phyloP scores from a whole-genome alignment of 192 early-diverging fungal species.

The Coemansia umbellata region DNA sequence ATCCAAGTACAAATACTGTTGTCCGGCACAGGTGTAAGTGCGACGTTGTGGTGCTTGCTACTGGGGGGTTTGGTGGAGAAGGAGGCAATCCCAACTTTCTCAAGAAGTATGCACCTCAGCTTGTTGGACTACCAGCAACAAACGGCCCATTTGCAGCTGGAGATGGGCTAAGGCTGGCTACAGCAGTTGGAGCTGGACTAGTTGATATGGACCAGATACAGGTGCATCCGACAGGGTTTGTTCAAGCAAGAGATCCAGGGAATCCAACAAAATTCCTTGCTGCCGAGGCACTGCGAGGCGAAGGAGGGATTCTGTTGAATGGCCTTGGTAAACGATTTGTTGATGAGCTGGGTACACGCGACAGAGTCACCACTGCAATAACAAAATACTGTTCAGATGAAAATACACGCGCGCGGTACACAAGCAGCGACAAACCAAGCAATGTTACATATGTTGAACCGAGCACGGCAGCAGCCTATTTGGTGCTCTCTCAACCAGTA shows the following conservation, averaged over 20 bases:
- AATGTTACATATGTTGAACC: neutral
- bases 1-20: constrained; percentile 55
- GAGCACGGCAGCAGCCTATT: constrained; percentile 25
- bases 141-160: constrained; percentile 94
- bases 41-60: constrained; percentile 84
- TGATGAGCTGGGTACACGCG: constrained; percentile 91
- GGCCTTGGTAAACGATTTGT: constrained; percentile 83
- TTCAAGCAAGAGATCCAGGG: constrained; percentile 82
- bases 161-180: constrained; percentile 88
- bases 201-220: constrained; percentile 96
- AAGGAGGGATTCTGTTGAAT: constrained; percentile 80
- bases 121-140: constrained; percentile 74
- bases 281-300: constrained; percentile 93
- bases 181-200: constrained; percentile 73
- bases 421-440: neutral
- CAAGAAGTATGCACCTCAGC: constrained; percentile 78
- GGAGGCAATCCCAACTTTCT: constrained; percentile 73
- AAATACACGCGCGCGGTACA: constrained; percentile 11
- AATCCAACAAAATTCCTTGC: constrained; percentile 93
- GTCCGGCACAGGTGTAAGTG: constrained; percentile 48
- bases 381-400: constrained; percentile 56
- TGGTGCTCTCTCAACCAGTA: constrained; percentile 44
- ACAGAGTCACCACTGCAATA: constrained; percentile 88
- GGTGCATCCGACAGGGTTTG: constrained; percentile 95
- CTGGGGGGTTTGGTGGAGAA: constrained; percentile 94